A percentile compares a stretch with the other conserved stretches of the same genome.
Evolutionary conservation across 192 early-diverging fungal species (phyloP).

Genomic region (Mortierella alpina): DNA sequence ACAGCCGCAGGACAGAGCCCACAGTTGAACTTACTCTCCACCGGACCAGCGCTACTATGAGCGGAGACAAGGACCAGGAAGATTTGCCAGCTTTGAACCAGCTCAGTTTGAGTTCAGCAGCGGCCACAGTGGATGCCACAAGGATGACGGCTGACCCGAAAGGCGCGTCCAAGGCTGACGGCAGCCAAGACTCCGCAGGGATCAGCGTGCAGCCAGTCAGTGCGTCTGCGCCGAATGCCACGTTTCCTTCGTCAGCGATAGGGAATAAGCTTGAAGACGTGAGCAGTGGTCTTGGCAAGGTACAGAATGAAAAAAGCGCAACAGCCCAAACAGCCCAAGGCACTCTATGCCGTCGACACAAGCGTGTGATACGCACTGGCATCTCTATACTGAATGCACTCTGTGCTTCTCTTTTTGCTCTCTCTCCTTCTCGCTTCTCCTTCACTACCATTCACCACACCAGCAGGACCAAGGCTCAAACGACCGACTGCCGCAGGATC

Average conservation of each 20-base stretch:
- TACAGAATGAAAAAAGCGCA: background rate
- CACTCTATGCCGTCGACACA: no score
- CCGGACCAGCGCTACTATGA: background rate
- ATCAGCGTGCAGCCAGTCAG: background rate
- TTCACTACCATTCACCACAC: background rate
- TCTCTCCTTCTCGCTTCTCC: background rate
- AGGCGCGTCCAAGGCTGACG: no score
- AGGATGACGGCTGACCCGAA: background rate
- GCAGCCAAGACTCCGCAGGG: background rate
- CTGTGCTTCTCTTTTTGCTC: no score
- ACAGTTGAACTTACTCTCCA: background rate
- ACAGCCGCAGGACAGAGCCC: background rate
- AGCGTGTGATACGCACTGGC: no score
- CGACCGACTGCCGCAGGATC: background rate
- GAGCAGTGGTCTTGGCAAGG: slow-evolving; percentile 2
- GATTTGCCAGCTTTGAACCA: background rate
- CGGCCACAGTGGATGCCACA: background rate
- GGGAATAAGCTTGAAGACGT: background rate
- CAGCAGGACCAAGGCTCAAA: background rate
- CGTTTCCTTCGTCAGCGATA: background rate
- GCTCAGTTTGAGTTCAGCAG: background rate
- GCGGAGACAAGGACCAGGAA: background rate
- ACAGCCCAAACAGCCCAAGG: background rate
- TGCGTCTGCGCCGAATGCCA: background rate
- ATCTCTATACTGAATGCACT: no score